Evolutionary conservation across 2,329 filamentous ascomycete species (phyloP).

Genomic region (Blastomyces emzantsi): DNA sequence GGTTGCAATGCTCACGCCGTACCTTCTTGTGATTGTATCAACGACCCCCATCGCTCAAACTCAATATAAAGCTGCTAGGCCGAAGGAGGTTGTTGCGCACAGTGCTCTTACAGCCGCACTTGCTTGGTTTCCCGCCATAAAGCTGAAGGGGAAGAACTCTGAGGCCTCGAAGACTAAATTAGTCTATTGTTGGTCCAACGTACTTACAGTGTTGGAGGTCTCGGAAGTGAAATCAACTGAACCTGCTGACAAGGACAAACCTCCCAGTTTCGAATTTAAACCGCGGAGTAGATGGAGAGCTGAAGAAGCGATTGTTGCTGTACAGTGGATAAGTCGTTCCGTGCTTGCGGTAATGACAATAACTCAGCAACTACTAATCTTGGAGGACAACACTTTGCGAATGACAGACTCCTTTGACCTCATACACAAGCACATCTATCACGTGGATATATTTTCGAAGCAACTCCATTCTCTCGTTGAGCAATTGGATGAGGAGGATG

Average conservation of each 20-base stretch:
- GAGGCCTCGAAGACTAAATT: constrained; percentile 67
- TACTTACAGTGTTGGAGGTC: constrained; percentile 87
- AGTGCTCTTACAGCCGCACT: constrained; percentile 88
- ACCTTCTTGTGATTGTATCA: constrained; percentile 91
- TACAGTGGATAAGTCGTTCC: constrained; percentile 93
- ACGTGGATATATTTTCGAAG: constrained; percentile 78
- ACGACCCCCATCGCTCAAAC: constrained; percentile 95
- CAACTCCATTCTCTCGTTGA: constrained; percentile 82
- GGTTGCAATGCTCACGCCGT: constrained; percentile 92
- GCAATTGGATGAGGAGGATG: constrained; percentile 75
- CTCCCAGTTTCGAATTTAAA: constrained; percentile 67
- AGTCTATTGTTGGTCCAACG: constrained; percentile 97
- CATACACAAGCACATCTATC: constrained; percentile 84
- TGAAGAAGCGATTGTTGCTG: constrained; percentile 88
- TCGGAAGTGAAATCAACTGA: constrained; percentile 55
- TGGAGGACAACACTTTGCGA: constrained; percentile 81
- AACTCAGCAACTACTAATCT: constrained; percentile 81
- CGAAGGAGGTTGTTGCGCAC: constrained; percentile 83
- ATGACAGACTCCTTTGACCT: constrained; percentile 94
- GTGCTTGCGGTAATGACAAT: constrained; percentile 88
- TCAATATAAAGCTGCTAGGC: constrained; percentile 84
- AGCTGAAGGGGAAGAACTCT: constrained; percentile 66
- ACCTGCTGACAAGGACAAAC: constrained; percentile 62
- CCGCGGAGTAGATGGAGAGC: constrained; percentile 83
- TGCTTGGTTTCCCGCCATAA: constrained; percentile 95